These are phyloP conservation scores for Capsicum chinense DNA, from an alignment of 257 asterid species.

Conservation along the genomic window DNA sequence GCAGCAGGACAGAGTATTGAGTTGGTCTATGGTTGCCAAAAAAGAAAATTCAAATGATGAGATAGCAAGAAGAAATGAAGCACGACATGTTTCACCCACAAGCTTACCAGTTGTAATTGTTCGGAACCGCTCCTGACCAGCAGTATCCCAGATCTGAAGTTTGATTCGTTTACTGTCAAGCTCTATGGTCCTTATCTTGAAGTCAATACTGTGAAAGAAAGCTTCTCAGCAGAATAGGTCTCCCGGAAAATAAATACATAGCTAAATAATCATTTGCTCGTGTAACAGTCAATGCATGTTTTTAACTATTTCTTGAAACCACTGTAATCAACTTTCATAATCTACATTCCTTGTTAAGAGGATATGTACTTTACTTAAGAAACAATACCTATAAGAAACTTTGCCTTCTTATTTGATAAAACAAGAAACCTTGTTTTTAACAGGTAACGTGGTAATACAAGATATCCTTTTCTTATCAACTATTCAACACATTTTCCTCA, in stretches of 20 bases:
- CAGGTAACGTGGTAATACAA: neutral
- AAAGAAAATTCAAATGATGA: neutral
- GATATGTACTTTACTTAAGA: neutral
- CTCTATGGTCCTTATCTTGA: constrained; percentile 70
- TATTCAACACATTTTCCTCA: neutral
- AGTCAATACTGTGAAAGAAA: constrained; percentile 57
- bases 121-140: constrained; percentile 73
- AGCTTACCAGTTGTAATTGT: constrained; percentile 67
- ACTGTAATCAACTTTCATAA: neutral
- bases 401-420: neutral
- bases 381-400: neutral
- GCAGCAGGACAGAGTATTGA: constrained; percentile 13
- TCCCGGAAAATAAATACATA: neutral
- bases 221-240: neutral
- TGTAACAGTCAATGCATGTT: neutral
- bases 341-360: neutral
- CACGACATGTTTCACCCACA: constrained; percentile 1
- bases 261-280: neutral
- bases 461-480: neutral
- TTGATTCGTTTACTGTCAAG: constrained; percentile 69
- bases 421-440: constrained; percentile 1
- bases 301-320: neutral
- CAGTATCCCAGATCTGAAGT: constrained; percentile 75
- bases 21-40: neutral
- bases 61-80: constrained; percentile 18